These are phyloP conservation scores for Croton setiger DNA, from an alignment of 441 rosid species.

Conservation along the genomic window DNA sequence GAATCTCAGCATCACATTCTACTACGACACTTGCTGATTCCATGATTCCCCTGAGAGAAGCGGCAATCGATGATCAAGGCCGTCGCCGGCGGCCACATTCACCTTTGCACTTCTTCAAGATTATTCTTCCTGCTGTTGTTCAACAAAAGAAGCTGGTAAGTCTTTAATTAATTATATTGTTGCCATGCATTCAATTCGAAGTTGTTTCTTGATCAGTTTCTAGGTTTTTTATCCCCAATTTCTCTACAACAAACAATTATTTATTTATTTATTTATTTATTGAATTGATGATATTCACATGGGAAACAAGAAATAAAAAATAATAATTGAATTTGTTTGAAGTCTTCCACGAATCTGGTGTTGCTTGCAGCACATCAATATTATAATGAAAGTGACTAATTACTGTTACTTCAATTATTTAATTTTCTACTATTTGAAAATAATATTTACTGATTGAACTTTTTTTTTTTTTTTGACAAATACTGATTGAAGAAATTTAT, in stretches of 20 bases:
- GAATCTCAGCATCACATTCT: too few relatives aligned
- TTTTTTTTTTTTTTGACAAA: too few relatives aligned
- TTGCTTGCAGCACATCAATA: background rate
- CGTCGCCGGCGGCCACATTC: background rate
- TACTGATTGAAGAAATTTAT: background rate
- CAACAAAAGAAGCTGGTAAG: slow-evolving; percentile 23
- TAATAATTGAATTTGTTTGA: too few relatives aligned
- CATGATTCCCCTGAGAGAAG: slow-evolving; percentile 3
- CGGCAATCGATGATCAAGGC: background rate
- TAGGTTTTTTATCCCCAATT: background rate
- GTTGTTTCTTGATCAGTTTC: background rate
- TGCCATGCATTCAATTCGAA: background rate
- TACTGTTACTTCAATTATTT: background rate
- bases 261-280: too few relatives aligned
- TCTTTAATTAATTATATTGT: too few relatives aligned
- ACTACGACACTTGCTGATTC: background rate
- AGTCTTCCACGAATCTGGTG: too few relatives aligned
- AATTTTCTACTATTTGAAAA: background rate
- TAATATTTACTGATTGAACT: background rate
- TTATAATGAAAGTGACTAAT: background rate
- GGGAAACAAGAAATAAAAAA: too few relatives aligned
- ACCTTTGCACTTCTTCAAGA: slow-evolving; percentile 15
- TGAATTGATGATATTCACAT: too few relatives aligned
- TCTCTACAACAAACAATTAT: too few relatives aligned
- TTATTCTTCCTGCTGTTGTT: background rate